Conservation (phyloP, 129 eudicot genomes). For the Smallanthus sonchifolius region DNA sequence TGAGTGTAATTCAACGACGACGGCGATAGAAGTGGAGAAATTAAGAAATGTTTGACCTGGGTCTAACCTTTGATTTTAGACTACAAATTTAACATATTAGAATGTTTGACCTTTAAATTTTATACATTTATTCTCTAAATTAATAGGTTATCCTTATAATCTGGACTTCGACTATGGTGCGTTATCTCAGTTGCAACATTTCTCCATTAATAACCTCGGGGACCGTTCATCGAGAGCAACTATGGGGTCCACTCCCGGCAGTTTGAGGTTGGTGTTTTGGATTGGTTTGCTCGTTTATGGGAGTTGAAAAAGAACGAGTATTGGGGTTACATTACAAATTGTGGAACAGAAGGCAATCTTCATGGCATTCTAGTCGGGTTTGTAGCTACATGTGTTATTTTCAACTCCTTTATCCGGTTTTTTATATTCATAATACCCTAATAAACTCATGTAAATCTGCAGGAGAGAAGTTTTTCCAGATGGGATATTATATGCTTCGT, state of each 20-base stretch:
- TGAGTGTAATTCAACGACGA: no score
- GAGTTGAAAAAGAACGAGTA: constrained; percentile 79
- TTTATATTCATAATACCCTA: neutral
- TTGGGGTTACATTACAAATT: constrained; percentile 98
- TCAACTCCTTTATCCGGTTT: neutral
- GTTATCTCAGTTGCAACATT: constrained; percentile 84
- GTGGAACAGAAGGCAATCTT: constrained; percentile 99
- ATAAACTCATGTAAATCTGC: constrained; percentile 20
- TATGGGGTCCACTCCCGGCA: constrained; percentile 98
- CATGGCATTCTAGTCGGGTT: constrained; percentile 96
- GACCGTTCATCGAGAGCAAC: constrained; percentile 97
- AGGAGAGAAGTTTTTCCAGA: constrained; percentile 98
- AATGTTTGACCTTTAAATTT: neutral
- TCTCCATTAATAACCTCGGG: constrained; percentile 92
- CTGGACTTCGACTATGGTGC: constrained; percentile 98
- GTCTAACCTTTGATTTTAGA: neutral
- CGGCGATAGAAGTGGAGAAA: no score
- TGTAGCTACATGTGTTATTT: constrained; percentile 17
- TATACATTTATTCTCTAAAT: neutral
- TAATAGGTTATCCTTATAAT: constrained; percentile 86
- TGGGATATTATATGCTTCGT: constrained; percentile 82
- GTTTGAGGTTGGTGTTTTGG: constrained; percentile 97
- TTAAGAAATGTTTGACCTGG: no score
- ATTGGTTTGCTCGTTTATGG: constrained; percentile 98
- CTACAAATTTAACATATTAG: neutral